These are phyloP conservation scores for Rhododendron ferrugineum DNA, from an alignment of 148 eudicot species.

Conservation along the genomic window DNA sequence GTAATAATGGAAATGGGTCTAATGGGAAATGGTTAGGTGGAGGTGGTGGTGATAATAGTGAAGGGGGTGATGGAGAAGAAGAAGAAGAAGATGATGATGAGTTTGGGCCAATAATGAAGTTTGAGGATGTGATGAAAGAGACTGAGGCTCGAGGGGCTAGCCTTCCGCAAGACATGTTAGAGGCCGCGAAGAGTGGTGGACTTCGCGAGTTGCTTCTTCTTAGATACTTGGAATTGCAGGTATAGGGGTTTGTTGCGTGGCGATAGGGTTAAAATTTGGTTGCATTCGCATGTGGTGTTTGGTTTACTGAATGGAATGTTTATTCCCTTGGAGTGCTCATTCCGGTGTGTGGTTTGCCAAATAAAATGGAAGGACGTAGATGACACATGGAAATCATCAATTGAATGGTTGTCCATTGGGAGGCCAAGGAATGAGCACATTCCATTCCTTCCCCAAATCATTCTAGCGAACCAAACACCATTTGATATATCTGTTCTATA, in stretches of 20 bases:
- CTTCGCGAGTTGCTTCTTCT: constrained; percentile 38
- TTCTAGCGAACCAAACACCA: background rate
- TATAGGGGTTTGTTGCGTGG: background rate
- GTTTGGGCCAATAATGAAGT: constrained; percentile 54
- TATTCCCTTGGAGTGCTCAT: background rate
- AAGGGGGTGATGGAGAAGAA: constrained; percentile 24
- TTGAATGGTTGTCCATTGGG: background rate
- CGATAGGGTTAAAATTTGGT: background rate
- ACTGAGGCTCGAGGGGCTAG: constrained; percentile 44
- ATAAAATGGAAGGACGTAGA: background rate
- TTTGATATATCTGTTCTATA: background rate
- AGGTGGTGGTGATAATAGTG: constrained; percentile 29
- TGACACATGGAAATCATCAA: background rate
- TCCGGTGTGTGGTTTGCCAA: background rate
- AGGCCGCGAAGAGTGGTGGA: constrained; percentile 51
- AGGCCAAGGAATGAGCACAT: background rate
- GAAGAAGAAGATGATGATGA: constrained; percentile 36
- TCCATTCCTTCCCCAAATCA: background rate
- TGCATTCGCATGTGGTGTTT: background rate
- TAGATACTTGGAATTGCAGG: constrained; percentile 59
- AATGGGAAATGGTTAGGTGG: constrained; percentile 12
- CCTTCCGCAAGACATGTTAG: constrained; percentile 50
- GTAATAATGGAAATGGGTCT: constrained; percentile 27
- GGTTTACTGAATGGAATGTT: background rate
- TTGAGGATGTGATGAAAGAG: constrained; percentile 55